Evolutionary conservation across 208 protist genomes (phyloP).

Genomic region (Acanthamoeba divionensis): DNA sequence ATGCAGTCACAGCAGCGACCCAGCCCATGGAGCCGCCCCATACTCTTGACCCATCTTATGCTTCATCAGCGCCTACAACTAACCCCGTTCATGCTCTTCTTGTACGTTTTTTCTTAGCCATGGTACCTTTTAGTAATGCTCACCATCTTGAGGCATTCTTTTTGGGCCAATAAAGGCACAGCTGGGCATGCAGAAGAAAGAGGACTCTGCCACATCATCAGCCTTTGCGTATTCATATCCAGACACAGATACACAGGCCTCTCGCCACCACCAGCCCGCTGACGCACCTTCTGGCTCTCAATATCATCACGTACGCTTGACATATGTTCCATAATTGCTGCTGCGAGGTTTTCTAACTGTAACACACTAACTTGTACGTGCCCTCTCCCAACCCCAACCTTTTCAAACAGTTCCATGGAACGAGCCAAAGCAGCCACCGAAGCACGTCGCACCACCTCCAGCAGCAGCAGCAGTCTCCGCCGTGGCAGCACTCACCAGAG

Average conservation of each 20-base stretch:
- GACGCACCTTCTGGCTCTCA: no score
- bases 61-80: no score
- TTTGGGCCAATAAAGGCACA: neutral
- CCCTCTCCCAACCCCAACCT: neutral
- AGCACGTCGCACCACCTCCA: neutral
- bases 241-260: no score
- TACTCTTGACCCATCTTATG: neutral
- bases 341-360: neutral
- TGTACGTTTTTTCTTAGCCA: neutral
- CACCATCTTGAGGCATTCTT: neutral
- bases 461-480: conserved; percentile 5
- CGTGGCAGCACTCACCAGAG: neutral
- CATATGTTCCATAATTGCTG: no score
- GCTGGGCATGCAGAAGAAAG: neutral
- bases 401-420: neutral
- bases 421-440: neutral
- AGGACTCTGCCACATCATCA: neutral
- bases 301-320: no score
- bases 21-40: conserved; percentile 22
- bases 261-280: no score
- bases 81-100: neutral
- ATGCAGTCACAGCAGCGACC: neutral
- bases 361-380: neutral
- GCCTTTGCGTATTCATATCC: neutral
- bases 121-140: neutral